A percentile compares a stretch with the other conserved stretches of the same genome.
Conservation (phyloP, 495 filamentous ascomycete genomes). For the Astrothelium subdiscretum region DNA sequence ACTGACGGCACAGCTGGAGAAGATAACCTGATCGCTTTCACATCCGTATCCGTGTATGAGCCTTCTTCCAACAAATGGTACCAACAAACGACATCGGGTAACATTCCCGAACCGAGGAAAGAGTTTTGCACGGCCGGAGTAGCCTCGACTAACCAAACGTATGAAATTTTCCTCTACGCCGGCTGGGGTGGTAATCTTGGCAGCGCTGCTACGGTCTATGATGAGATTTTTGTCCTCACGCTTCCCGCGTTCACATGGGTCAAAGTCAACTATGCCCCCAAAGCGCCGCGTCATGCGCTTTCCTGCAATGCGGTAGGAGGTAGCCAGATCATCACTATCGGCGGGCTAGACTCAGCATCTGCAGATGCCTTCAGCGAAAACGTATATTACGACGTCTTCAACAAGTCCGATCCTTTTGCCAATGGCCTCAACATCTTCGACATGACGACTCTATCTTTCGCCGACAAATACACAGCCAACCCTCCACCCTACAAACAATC, state of each 20-base stretch:
- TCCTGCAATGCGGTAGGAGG: not conserved
- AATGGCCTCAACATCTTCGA: constrained; percentile 21
- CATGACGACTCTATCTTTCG: constrained; percentile 2
- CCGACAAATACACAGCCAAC: not conserved
- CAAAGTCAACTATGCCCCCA: not conserved
- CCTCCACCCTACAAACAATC: not conserved
- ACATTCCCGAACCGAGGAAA: not conserved
- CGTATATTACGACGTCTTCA: not conserved
- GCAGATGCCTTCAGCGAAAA: not conserved
- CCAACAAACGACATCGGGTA: not conserved
- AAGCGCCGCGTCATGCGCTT: not conserved
- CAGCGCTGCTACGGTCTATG: not conserved
- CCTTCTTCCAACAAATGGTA: not conserved
- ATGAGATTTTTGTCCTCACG: not conserved
- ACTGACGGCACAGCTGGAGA: not conserved
- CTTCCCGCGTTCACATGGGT: not conserved
- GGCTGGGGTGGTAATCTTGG: not conserved
- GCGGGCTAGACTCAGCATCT: not conserved
- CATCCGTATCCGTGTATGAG: not conserved
- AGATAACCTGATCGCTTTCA: not conserved
- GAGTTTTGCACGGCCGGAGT: not conserved
- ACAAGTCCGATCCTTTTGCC: not conserved
- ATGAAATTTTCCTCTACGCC: not conserved
- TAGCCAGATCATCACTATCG: not conserved
- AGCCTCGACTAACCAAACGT: not conserved